Evolutionary conservation across 345 rosid species (phyloP).

Genomic region (Citrus mangshanensis): DNA sequence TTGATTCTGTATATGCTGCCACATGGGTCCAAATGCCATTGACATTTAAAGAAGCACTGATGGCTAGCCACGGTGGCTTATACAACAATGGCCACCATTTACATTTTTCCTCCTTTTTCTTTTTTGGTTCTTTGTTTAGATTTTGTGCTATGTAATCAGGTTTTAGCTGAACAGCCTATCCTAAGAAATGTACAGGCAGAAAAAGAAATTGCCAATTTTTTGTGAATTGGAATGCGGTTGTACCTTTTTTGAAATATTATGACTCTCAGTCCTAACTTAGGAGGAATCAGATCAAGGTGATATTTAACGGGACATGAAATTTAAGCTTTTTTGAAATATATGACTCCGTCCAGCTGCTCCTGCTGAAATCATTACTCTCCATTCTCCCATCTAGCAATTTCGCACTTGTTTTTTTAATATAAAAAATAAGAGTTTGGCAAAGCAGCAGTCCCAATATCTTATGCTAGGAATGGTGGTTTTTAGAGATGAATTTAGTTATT

Average conservation of each 20-base stretch:
- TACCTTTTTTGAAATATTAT: too few relatives aligned
- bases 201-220: neutral
- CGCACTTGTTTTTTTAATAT: too few relatives aligned
- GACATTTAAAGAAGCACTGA: neutral
- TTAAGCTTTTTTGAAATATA: too few relatives aligned
- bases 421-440: too few relatives aligned
- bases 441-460: too few relatives aligned
- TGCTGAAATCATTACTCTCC: too few relatives aligned
- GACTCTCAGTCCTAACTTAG: neutral
- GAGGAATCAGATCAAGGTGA: neutral
- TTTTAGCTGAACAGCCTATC: neutral
- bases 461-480: too few relatives aligned
- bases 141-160: neutral
- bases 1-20: neutral
- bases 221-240: neutral
- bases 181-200: neutral
- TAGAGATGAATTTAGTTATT: too few relatives aligned
- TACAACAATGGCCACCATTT: neutral
- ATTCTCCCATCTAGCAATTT: too few relatives aligned
- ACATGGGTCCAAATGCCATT: constrained; percentile 1
- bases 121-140: neutral
- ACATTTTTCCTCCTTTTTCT: neutral
- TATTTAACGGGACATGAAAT: too few relatives aligned
- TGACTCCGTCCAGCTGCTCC: too few relatives aligned
- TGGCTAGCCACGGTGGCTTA: neutral